Evolutionary conservation across 2,329 filamentous ascomycete species (phyloP), one percentile per base, ranked within the genome.

Genomic region (Phyllosticta paracitricarpa): DNA sequence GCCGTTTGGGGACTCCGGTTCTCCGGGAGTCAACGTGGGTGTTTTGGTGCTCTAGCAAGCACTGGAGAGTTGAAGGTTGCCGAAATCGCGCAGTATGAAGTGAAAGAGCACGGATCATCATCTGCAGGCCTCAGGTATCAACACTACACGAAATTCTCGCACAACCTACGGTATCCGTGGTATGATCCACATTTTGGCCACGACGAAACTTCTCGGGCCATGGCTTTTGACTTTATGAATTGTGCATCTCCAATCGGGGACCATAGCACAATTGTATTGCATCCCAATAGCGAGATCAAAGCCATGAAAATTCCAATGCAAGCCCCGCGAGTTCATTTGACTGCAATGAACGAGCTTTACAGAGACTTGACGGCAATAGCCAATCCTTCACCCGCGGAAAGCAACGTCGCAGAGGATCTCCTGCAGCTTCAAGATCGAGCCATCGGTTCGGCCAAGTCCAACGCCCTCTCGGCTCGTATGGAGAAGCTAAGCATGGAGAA

Each of bases 1-100:
- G 78, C 78, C 2, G 83, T 87, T 53, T 86, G 83, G 83, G 85
- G 82, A 68, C 69, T 86, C 61, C 79, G 83, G 8, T 87, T 84
- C 66, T 84, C 81, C 2, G 82, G 81, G 24, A 80, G 78, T 6
- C 82, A 80, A 68, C 75, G 81, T 61, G 83, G 82, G 12, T 81
- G 78, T 24, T 77, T 87, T 51, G 83, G 81, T 8, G 78, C 84
- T 12, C 76, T 85, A 52, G 81, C 83, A 0, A 86, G 79, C 66
- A 80, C 76, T 2, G 84, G 84, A 12, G 80, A 85, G 63, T 75
- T 86, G 66, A 84, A 82, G 65, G 72, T 81, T 6, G 78, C 81
- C 63, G 80, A 84, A 57, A 74, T 83, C 26, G 78, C 77, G 24
- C 81, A 82, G 64, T 80, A 83, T 63, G 60, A 78, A 75, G 56